Base-by-base conservation (phyloP, 768 basidiomycete genomes). In the Sporobolomyces pararoseus region DNA sequence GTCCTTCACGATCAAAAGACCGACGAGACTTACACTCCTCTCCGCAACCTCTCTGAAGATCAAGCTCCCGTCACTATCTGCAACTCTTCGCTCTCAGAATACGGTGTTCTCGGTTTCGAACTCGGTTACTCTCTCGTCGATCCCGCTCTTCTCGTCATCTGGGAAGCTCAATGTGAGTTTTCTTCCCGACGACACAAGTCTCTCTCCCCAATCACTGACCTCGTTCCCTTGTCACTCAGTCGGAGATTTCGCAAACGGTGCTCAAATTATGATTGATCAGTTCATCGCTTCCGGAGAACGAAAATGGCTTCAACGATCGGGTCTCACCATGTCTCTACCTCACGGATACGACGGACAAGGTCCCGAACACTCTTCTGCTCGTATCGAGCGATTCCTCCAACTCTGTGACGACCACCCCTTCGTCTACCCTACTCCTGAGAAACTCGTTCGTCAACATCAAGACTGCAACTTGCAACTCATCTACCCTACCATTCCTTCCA, bases 391-490 rank as follows among this genome's bases (percentile, higher is more conserved):
- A 35, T 99, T 97, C 87, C 82, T 99, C 74, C 96, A 98, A 82
- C 86, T 99, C 51, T 96, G 93, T 78, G 95, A 96, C 79, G 95
- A 99, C 76, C 93, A 99, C 79, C 95, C 95, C 9, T 84, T 92
- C 78, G 79, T 88, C 68, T 97, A 86, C 86, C 95, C 95, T 2
- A 86, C 87, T 0, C 85, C 85, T 2, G 86, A 94, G 80, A 96
- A 95, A 83, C 81, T 94, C 69, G 91, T 93, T 78, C 83, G 96
- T 54, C 93, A 96, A 77, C 93, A 97, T 78, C 96, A 99, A 82
- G 96, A 99, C 79, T 96, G 94, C 81, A 99, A 98, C 79, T 91
- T 98, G 91, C 96, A 98, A 81, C 89, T 99, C 74, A 91, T 95
- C 34, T 98, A 98, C 81, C 90, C 93, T 7, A 93, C 93, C 31